phyloP scores from a whole-genome alignment of 768 basidiomycete genomes.

The Boletus insuetus region DNA sequence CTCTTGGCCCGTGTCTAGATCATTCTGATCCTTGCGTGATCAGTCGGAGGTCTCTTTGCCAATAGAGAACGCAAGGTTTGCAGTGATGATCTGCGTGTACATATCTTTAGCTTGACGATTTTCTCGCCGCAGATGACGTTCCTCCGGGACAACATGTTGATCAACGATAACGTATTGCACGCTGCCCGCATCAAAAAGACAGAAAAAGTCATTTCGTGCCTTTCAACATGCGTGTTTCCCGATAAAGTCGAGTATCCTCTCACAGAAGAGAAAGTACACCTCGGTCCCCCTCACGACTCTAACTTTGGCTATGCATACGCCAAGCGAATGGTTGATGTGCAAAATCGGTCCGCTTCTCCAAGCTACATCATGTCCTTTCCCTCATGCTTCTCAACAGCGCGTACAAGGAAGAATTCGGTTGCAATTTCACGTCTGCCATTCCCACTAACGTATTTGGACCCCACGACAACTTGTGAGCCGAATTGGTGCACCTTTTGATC shows the following conservation, averaged over 20 bases:
- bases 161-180: conserved; percentile 93
- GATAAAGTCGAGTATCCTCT: conserved; percentile 93
- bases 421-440: conserved; percentile 94
- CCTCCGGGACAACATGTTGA: conserved; percentile 90
- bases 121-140: conserved; percentile 64
- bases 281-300: conserved; percentile 87
- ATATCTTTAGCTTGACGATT: conserved; percentile 1
- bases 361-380: too few relatives aligned
- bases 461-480: conserved; percentile 82
- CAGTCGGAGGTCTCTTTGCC: conserved; percentile 92
- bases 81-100: not conserved
- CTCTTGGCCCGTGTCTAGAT: not conserved
- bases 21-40: conserved; percentile 4
- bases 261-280: conserved; percentile 89
- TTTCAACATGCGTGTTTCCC: conserved; percentile 97
- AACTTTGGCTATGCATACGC: conserved; percentile 98
- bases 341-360: conserved; percentile 70
- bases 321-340: conserved; percentile 92
- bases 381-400: conserved; percentile 50
- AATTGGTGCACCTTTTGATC: not conserved
- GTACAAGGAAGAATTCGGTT: conserved; percentile 93
- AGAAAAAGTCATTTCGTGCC: conserved; percentile 86
- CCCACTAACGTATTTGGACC: conserved; percentile 98
- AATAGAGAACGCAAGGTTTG: conserved; percentile 92
- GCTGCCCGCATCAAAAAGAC: conserved; percentile 61